phyloP scores from a whole-genome alignment of 495 filamentous ascomycete genomes.

The Penicillium parvum region DNA sequence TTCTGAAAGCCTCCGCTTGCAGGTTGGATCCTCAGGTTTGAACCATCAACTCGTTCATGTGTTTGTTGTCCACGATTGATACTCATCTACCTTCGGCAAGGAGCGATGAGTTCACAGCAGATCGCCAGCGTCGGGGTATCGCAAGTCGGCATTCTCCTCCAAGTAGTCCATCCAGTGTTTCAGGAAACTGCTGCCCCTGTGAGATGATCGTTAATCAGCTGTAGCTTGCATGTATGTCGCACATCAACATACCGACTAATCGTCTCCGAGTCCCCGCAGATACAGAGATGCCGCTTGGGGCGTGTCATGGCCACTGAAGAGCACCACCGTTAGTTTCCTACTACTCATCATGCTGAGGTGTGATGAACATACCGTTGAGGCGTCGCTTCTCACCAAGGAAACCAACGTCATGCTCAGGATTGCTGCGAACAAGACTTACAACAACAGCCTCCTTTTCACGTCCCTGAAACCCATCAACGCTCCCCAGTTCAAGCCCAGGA shows the following conservation, averaged over 20 bases:
- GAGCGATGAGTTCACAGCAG: slow-evolving; percentile 28
- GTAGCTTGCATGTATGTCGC: neutral
- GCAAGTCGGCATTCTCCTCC: slow-evolving; percentile 77
- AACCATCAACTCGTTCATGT: too few relatives aligned
- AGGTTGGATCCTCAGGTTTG: neutral
- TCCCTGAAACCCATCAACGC: slow-evolving; percentile 95
- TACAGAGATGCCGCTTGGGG: slow-evolving; percentile 80
- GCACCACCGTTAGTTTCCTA: neutral
- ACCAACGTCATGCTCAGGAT: slow-evolving; percentile 78
- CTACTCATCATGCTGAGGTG: neutral
- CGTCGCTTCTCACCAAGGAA: slow-evolving; percentile 92
- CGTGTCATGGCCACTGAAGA: slow-evolving; percentile 86
- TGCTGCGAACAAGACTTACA: slow-evolving; percentile 86
- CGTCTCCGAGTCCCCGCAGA: slow-evolving; percentile 92
- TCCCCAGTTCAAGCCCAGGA: slow-evolving; percentile 83
- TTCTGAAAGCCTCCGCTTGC: too few relatives aligned
- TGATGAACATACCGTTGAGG: slow-evolving; percentile 65
- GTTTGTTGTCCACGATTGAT: too few relatives aligned
- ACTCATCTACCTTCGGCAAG: neutral
- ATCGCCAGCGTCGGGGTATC: slow-evolving; percentile 71
- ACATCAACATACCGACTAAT: slow-evolving; percentile 65
- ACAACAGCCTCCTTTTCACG: slow-evolving; percentile 96
- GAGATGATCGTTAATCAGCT: slow-evolving; percentile 5
- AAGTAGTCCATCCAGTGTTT: slow-evolving; percentile 86
- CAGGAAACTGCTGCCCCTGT: slow-evolving; percentile 74